Conservation (phyloP, 495 filamentous ascomycete species). For the Annulohypoxylon nitens region DNA sequence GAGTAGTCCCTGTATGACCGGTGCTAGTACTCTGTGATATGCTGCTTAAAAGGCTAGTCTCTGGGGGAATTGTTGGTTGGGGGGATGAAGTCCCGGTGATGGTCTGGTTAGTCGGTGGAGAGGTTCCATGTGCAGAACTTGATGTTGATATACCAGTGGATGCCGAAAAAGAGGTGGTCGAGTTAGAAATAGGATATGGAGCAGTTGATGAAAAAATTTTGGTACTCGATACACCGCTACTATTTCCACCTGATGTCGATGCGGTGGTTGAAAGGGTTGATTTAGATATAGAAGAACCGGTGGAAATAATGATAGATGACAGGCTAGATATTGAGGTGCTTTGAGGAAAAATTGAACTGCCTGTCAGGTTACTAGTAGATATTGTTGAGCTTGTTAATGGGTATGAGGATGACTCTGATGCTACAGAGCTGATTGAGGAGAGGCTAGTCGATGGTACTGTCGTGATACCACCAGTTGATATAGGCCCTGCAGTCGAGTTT, state of each 20-base stretch:
- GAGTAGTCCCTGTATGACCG: background rate
- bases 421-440: conserved; percentile 3
- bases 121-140: conserved; percentile 2
- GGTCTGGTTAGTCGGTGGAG: conserved; percentile 7
- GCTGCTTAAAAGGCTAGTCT: conserved; percentile 6
- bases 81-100: background rate
- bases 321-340: conserved; percentile 22
- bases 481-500: conserved; percentile 29
- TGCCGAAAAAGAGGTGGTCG: conserved; percentile 14
- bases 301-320: conserved; percentile 16
- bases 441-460: conserved; percentile 4
- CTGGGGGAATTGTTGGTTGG: background rate
- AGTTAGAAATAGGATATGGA: conserved; percentile 35
- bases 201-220: conserved; percentile 10
- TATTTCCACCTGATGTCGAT: background rate
- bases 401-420: conserved; percentile 27
- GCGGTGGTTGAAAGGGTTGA: conserved; percentile 5
- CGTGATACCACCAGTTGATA: conserved; percentile 27
- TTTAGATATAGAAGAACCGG: conserved; percentile 1
- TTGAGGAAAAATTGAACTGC: conserved; percentile 11
- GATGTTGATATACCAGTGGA: conserved; percentile 15
- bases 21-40: conserved; percentile 11
- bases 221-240: conserved; percentile 4
- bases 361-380: conserved; percentile 16
- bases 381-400: conserved; percentile 45